Conservation (phyloP, 306 rosid genomes). For the Hippophae tibetana region DNA sequence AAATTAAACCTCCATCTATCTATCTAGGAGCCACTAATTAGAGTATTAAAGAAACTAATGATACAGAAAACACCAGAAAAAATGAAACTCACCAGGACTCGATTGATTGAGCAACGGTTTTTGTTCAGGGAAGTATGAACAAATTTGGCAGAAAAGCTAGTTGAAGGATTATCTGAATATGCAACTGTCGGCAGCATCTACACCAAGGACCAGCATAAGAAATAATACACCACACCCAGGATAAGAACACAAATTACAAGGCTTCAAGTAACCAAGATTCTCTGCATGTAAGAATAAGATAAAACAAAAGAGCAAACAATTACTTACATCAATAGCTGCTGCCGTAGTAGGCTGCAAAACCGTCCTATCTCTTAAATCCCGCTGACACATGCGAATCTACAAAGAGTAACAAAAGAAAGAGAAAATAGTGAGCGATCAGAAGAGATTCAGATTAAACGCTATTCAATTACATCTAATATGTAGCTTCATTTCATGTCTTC, state of each 20-base stretch:
- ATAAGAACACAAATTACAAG: background rate
- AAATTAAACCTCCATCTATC: constrained; percentile 22
- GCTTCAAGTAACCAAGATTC: constrained; percentile 5
- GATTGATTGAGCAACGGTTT: constrained; percentile 84
- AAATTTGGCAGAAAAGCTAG: constrained; percentile 87
- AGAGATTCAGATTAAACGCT: background rate
- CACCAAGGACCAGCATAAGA: constrained; percentile 19
- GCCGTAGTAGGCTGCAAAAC: constrained; percentile 83
- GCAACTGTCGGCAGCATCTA: constrained; percentile 91
- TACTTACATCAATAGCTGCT: constrained; percentile 84
- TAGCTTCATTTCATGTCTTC: too few species aligned
- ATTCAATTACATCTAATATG: too few species aligned
- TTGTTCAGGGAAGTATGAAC: constrained; percentile 95
- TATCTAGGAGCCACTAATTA: too few species aligned
- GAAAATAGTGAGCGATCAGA: constrained; percentile 13
- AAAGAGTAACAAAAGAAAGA: constrained; percentile 10
- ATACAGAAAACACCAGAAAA: background rate
- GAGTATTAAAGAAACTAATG: too few species aligned
- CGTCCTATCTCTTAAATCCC: constrained; percentile 80
- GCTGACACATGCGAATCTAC: constrained; percentile 88
- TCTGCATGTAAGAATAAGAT: constrained; percentile 2
- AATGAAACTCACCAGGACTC: constrained; percentile 68
- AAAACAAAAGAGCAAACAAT: constrained; percentile 6
- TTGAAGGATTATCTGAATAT: constrained; percentile 90
- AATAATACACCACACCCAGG: constrained; percentile 2